A percentile compares a stretch with the other conserved stretches of the same genome.
phyloP scores from a whole-genome alignment of 208 protist species.

The Trypanosoma melophagium region DNA sequence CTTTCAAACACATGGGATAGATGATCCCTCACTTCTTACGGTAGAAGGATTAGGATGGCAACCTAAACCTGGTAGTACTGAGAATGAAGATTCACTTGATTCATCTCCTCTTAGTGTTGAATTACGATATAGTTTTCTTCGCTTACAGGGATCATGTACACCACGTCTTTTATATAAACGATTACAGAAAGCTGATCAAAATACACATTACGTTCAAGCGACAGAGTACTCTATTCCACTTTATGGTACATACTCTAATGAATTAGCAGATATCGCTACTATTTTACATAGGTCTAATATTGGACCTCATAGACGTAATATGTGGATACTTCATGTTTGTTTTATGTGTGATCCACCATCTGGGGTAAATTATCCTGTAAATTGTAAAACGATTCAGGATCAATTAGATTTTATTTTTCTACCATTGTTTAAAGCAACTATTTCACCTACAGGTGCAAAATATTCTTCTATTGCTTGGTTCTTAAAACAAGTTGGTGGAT shows the following conservation, averaged over 20 bases:
- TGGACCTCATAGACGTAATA: conserved; percentile 77
- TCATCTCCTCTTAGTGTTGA: conserved; percentile 58
- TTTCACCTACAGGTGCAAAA: conserved; percentile 67
- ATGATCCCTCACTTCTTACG: conserved; percentile 57
- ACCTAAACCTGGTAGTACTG: conserved; percentile 24
- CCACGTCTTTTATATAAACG: conserved; percentile 52
- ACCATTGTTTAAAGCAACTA: conserved; percentile 96
- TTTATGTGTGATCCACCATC: conserved; percentile 63
- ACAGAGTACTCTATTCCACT: conserved; percentile 85
- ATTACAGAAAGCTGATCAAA: conserved; percentile 55
- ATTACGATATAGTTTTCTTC: conserved; percentile 80
- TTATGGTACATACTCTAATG: conserved; percentile 62
- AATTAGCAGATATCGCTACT: conserved; percentile 66
- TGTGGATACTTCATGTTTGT: conserved; percentile 95
- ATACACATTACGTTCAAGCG: conserved; percentile 47
- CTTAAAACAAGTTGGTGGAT: conserved; percentile 86
- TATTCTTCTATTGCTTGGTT: conserved; percentile 87
- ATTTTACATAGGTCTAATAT: conserved; percentile 48
- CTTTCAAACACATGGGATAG: conserved; percentile 55
- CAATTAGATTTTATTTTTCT: conserved; percentile 96
- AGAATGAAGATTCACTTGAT: conserved; percentile 37
- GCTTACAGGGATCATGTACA: conserved; percentile 54
- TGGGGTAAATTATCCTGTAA: conserved; percentile 34
- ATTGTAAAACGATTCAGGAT: conserved; percentile 90
- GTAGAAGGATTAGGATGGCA: conserved; percentile 89